phyloP scores from a whole-genome alignment of 2,329 filamentous ascomycete genomes.

The Didymellaceae sp. region DNA sequence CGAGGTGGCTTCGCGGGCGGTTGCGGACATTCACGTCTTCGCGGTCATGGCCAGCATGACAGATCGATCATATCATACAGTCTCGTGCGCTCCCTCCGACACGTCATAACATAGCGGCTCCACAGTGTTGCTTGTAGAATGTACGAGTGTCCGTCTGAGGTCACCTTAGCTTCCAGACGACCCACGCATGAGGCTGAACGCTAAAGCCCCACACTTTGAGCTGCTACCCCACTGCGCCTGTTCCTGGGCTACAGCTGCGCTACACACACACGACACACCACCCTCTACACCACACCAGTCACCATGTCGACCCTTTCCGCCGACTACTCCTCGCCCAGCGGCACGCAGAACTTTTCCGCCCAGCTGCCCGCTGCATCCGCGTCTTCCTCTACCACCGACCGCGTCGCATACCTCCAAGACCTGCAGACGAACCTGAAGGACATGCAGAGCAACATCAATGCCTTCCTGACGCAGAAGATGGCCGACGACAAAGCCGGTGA shows the following conservation, averaged over 20 bases:
- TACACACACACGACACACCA: not conserved
- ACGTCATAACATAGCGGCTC: not conserved
- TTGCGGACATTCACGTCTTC: constrained; percentile 2
- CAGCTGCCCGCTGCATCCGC: constrained; percentile 23
- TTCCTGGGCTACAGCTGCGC: not conserved
- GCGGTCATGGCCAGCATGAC: constrained; percentile 19
- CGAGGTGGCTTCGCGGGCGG: not conserved
- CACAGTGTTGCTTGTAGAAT: not conserved
- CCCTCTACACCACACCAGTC: not conserved
- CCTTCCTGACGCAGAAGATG: constrained; percentile 75
- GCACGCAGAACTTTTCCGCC: constrained; percentile 28
- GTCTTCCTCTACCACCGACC: constrained; percentile 53
- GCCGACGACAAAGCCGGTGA: constrained; percentile 67
- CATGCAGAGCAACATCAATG: constrained; percentile 73
- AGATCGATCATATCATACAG: not conserved
- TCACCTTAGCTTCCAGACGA: constrained; percentile 9
- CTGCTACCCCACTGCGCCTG: not conserved
- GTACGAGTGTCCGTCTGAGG: not conserved
- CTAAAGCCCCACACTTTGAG: constrained; percentile 6
- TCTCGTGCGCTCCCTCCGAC: not conserved
- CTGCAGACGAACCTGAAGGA: constrained; percentile 64
- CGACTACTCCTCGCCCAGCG: constrained; percentile 60
- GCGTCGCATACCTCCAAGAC: constrained; percentile 64
- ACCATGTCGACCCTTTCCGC: constrained; percentile 53
- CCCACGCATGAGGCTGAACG: constrained; percentile 14